Evolutionary conservation across 1,139 yeast genomes (phyloP), one percentile per base, ranked within the genome.

Genomic region (Yarrowia galli): DNA sequence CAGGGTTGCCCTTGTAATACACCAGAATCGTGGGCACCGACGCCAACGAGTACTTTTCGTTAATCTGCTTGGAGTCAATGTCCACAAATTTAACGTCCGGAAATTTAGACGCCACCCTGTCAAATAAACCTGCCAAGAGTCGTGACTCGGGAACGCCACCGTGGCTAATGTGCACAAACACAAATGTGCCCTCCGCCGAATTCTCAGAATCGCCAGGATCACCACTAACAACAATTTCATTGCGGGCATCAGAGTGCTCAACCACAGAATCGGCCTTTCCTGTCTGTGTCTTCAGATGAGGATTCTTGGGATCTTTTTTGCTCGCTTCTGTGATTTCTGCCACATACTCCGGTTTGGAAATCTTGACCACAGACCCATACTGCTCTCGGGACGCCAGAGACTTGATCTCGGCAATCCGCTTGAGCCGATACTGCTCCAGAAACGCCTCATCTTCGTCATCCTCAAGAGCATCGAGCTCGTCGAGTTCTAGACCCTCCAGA

Each of bases 1-100:
- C 79, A 10, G 93, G 95, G 70, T 91, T 86, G 23, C 88, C 88
- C 69, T 91, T 85, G 74, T 85, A 85, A 77, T 95, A 95, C 1
- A 96, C 85, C 61, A 95, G 83, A 23, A 95, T 80, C 0, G 99
- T 96, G 1, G 99, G 99, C 74, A 97, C 90, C 78, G 91, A 93
- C 49, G 85, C 78, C 38, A 91, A 93, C 0, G 98, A 98, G 76
- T 93, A 95, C 75, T 89, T 87, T 74, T 93, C 98, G 71, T 93
- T 90, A 69, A 97, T 96, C 77, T 97, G 87, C 70, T 86, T 84
- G 23, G 91, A 97, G 16, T 91, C 89, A 66, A 95, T 95, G 72
- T 95, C 97, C 56, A 93, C 95, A 75, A 95, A 89, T 78, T 95
- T 95, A 74, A 95, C 79, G 73, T 95, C 97, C n/a, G 73, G 68